Evolutionary conservation across 768 basidiomycete genomes (phyloP).

Genomic region (Mycena galericulata): DNA sequence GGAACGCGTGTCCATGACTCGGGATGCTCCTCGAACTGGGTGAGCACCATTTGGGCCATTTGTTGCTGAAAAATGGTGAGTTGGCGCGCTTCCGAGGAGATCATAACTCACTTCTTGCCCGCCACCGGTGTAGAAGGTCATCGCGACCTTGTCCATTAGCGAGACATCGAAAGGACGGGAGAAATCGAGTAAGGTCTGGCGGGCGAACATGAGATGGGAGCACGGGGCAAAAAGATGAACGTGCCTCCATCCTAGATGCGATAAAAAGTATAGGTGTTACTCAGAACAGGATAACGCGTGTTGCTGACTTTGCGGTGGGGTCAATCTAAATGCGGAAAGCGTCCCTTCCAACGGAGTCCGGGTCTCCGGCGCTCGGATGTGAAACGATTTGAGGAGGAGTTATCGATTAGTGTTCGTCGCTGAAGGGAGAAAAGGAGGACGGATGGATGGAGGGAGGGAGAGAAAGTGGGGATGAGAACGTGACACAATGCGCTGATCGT

Average conservation of each 20-base stretch:
- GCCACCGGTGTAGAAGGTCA: constrained; percentile 87
- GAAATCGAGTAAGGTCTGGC: constrained; percentile 92
- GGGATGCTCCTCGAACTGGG: constrained; percentile 96
- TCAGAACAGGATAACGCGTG: constrained; percentile 29
- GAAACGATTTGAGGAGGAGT: constrained; percentile 4
- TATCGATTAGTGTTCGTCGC: constrained; percentile 15
- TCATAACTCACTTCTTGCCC: constrained; percentile 77
- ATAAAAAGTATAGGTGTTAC: constrained; percentile 1
- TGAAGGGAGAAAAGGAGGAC: neutral
- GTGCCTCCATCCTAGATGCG: constrained; percentile 21
- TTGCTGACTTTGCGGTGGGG: constrained; percentile 13
- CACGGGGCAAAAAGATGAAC: constrained; percentile 35
- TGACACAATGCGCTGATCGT: constrained; percentile 14
- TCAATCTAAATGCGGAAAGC: neutral
- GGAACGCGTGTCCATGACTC: constrained; percentile 99
- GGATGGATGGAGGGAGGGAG: neutral
- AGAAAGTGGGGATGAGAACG: neutral
- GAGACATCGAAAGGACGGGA: constrained; percentile 92
- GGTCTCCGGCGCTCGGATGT: constrained; percentile 7
- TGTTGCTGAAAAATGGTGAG: constrained; percentile 74
- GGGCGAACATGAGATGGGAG: constrained; percentile 17
- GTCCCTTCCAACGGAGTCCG: neutral
- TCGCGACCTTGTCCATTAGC: constrained; percentile 93
- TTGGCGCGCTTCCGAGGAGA: constrained; percentile 17
- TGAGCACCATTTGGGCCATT: constrained; percentile 92